Percentiles rank a stretch among this genome's conserved stretches.
Conservation (phyloP, 164 flowering plant genomes). For the Sextonia rubra region DNA sequence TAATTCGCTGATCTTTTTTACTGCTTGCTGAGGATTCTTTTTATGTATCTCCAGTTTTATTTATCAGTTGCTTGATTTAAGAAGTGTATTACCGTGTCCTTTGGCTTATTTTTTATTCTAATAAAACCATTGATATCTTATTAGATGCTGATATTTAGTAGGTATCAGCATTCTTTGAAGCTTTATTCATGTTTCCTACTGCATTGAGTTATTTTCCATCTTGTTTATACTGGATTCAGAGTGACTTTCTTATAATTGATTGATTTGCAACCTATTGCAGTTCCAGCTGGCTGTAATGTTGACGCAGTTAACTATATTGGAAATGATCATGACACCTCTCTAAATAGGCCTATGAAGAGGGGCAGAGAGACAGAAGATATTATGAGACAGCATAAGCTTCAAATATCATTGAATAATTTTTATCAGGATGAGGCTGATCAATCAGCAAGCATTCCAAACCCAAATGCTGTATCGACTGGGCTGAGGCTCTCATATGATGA, state of each 20-base stretch:
- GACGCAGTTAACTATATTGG: conserved; percentile 64
- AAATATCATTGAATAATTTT: conserved; percentile 54
- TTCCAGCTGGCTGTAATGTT: conserved; percentile 47
- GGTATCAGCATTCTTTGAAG: not conserved
- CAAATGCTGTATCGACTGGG: conserved; percentile 74
- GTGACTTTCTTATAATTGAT: not conserved
- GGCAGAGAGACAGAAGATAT: conserved; percentile 54
- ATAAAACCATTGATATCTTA: not conserved
- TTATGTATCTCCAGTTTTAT: not conserved
- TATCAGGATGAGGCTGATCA: conserved; percentile 55
- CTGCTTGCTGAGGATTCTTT: not conserved
- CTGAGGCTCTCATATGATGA: conserved; percentile 78
- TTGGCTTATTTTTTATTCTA: too few relatives aligned
- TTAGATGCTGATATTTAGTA: not conserved
- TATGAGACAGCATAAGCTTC: conserved; percentile 55
- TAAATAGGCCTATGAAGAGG: conserved; percentile 42
- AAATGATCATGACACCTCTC: conserved; percentile 41
- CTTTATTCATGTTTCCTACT: not conserved
- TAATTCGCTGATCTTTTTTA: not conserved
- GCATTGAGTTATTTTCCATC: not conserved
- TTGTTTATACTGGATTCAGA: not conserved
- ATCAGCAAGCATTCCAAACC: conserved; percentile 43
- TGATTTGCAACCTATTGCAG: conserved; percentile 26
- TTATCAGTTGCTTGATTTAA: too few relatives aligned
- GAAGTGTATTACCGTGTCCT: not conserved